Evolutionary conservation across 805 yeast genomes (phyloP), one percentile per base, ranked within the genome.

Genomic region (Candida vartiovaarae): DNA sequence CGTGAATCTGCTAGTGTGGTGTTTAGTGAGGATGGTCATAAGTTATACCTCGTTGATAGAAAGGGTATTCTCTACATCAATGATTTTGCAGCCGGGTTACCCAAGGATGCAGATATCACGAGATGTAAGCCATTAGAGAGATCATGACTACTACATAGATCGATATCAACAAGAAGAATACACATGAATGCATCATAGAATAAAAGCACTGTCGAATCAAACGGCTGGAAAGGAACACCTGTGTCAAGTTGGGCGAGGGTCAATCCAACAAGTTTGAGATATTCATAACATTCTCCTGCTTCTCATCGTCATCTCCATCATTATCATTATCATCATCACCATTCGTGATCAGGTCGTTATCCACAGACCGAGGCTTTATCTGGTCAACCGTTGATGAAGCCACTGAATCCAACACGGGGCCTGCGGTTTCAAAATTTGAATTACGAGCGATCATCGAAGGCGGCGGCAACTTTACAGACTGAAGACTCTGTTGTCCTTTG

Each of bases 71-170:
- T 89, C 38, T 80, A 81, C 49, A 76, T 89, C 30, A 86, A 84
- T 52, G 97, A 90, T 63, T 90, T 89, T 64, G 84, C 93, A 10
- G 90, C 88, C 42, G 96, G 95, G 2, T 63, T 81, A 24, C 93
- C 9, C 8, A 81, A 79, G 49, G 80, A 78, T 52, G 73, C 72
- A 25, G 82, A 79, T 15, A 81, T 83, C 6, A 74, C 84, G 3
- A 75, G 82, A 57, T 79, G 85, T 63, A 82, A 81, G 58, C 53
- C 45, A 5, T 34, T 49, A 35, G 38, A 42, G 10, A 38, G 40
- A n/a, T 38, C 23, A 38, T 15, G 28, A 29, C 2, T 29, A 29
- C 32, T 29, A 29, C 32, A 29, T n/a, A 9, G 29, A 30, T 15
- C 31, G 20, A 15, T 15, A 15, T 15, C 20, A 15, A 15, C 20